Conservation (phyloP, 352 stramenopile genomes). For the Phytophthora pini region DNA sequence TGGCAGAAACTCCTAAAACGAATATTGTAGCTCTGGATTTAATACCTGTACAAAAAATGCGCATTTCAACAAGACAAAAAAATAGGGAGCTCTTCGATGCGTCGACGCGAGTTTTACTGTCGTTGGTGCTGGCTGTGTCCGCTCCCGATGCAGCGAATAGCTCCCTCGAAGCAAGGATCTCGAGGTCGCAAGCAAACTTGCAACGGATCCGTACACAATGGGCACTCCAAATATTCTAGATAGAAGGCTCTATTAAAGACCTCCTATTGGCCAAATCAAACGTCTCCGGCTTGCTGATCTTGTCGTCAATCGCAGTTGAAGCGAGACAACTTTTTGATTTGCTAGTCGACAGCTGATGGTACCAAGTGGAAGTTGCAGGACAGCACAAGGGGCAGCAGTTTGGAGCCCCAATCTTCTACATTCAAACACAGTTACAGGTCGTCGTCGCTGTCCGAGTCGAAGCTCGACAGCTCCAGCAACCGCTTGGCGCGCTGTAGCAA, state of each 20-base stretch:
- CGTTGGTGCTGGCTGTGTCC: not conserved
- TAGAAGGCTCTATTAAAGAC: slow-evolving; percentile 5
- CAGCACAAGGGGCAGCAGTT: not conserved
- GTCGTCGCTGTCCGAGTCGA: slow-evolving; percentile 49
- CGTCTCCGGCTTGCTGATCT: not conserved
- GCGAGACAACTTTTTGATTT: slow-evolving; percentile 4
- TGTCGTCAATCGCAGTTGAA: slow-evolving; percentile 28
- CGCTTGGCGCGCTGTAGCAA: slow-evolving; percentile 59
- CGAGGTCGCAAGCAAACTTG: not conserved
- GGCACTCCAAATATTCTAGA: slow-evolving; percentile 7
- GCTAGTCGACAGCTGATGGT: slow-evolving; percentile 20
- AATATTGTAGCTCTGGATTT: slow-evolving; percentile 19
- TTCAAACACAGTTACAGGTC: slow-evolving; percentile 29
- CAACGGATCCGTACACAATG: not conserved
- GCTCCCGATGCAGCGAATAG: not conserved
- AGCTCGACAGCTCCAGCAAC: slow-evolving; percentile 56
- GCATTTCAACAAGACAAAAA: slow-evolving; percentile 2
- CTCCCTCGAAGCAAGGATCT: not conserved
- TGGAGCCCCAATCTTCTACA: slow-evolving; percentile 2
- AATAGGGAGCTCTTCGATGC: slow-evolving; percentile 27
- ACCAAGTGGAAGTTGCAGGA: slow-evolving; percentile 3
- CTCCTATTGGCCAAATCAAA: slow-evolving; percentile 2
- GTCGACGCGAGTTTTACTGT: slow-evolving; percentile 10
- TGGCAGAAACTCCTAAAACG: slow-evolving; percentile 2
- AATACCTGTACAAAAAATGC: slow-evolving; percentile 6